Percentiles rank a stretch among this genome's conserved stretches.
phyloP scores from a whole-genome alignment of 352 stramenopile species.

The Plasmopara muralis region DNA sequence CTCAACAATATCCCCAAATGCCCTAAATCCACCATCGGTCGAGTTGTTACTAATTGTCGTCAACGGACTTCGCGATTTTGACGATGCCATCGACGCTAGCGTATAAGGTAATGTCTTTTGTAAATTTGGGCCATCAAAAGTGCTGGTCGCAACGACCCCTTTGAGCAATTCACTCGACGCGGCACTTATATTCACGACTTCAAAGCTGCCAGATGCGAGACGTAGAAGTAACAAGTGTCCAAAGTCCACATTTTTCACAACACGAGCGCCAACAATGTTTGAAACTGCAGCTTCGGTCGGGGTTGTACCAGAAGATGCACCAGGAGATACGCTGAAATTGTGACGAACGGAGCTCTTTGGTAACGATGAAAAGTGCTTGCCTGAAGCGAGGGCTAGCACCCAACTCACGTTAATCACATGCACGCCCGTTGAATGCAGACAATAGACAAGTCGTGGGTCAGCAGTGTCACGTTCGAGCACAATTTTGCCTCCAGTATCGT shows the following conservation, averaged over 20 bases:
- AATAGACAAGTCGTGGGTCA: constrained; percentile 63
- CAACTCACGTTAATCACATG: constrained; percentile 74
- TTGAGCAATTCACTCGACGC: constrained; percentile 68
- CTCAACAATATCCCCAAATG: constrained; percentile 56
- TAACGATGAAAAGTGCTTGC: constrained; percentile 52
- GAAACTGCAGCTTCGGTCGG: constrained; percentile 16
- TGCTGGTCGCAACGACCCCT: constrained; percentile 35
- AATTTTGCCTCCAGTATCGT: constrained; percentile 61
- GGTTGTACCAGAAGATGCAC: not conserved
- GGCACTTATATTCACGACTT: constrained; percentile 74
- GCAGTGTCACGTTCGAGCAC: constrained; percentile 42
- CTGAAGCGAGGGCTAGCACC: constrained; percentile 48
- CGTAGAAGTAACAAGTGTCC: constrained; percentile 70
- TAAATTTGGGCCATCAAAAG: constrained; percentile 6
- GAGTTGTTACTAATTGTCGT: constrained; percentile 5
- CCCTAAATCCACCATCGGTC: constrained; percentile 23
- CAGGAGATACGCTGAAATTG: constrained; percentile 69
- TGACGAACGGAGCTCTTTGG: constrained; percentile 68
- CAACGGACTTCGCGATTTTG: constrained; percentile 14
- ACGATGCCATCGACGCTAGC: constrained; percentile 45
- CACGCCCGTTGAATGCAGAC: constrained; percentile 66
- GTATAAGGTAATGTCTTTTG: constrained; percentile 45
- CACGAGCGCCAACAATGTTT: constrained; percentile 56
- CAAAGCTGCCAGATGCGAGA: constrained; percentile 61
- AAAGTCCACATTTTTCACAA: constrained; percentile 73